Conservation (phyloP, 2,329 filamentous ascomycete species). For the Elsinoe arachidis region DNA sequence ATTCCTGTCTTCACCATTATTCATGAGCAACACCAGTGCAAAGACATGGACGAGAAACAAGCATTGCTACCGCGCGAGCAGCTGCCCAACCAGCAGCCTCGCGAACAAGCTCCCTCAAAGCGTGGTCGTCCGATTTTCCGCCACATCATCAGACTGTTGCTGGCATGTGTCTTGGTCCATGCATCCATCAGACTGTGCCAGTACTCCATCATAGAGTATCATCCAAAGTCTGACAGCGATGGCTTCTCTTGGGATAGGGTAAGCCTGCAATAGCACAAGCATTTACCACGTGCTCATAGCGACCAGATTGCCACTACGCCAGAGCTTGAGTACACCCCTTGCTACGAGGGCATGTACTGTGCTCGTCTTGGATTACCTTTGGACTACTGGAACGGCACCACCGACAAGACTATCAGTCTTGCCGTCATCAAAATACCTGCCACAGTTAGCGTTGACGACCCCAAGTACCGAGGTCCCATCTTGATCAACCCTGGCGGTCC, state of each 20-base stretch:
- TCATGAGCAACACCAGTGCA: no score
- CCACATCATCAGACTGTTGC: background rate
- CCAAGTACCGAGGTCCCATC: constrained; percentile 33
- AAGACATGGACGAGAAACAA: constrained; percentile 1
- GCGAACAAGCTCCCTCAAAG: background rate
- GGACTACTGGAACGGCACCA: constrained; percentile 33
- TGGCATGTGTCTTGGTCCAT: background rate
- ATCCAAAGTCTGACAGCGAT: no score
- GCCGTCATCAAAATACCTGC: constrained; percentile 42
- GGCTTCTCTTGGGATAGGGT: background rate
- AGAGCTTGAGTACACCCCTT: constrained; percentile 20
- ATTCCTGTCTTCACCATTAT: background rate
- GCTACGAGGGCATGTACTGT: constrained; percentile 41
- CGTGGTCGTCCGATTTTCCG: background rate
- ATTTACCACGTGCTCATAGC: background rate
- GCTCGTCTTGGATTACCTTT: constrained; percentile 43
- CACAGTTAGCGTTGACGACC: constrained; percentile 32
- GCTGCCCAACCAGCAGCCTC: background rate
- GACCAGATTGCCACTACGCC: background rate
- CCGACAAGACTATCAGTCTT: constrained; percentile 31
- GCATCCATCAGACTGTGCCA: background rate
- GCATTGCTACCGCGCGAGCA: background rate
- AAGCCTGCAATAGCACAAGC: background rate
- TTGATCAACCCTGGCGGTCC: constrained; percentile 39
- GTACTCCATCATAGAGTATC: background rate